Conservation (phyloP, 2,329 filamentous ascomycete genomes). For the Endothia cerciana region DNA sequence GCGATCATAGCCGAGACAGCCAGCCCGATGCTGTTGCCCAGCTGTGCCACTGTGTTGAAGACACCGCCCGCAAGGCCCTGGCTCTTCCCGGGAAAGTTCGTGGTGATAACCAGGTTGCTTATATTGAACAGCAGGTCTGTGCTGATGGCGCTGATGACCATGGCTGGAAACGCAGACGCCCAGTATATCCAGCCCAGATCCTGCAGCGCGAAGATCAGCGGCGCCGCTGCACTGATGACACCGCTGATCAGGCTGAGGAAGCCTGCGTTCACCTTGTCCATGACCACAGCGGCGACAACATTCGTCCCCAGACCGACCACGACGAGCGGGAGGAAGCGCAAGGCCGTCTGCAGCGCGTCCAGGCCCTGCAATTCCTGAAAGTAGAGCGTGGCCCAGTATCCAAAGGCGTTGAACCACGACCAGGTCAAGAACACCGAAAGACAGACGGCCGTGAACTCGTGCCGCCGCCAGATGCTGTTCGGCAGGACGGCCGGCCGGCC, state of each 20-base stretch:
- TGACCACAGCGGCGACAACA: slow-evolving; percentile 44
- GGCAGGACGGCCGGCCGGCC: slow-evolving; percentile 60
- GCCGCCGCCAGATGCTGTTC: slow-evolving; percentile 61
- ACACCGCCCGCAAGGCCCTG: slow-evolving; percentile 64
- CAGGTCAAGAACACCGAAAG: slow-evolving; percentile 51
- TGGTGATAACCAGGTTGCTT: slow-evolving; percentile 55
- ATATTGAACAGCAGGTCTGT: slow-evolving; percentile 58
- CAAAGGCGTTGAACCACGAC: slow-evolving; percentile 50
- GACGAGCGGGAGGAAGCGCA: slow-evolving; percentile 50
- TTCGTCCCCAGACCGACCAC: slow-evolving; percentile 24
- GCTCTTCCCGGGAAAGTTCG: slow-evolving; percentile 55
- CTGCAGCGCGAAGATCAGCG: slow-evolving; percentile 54
- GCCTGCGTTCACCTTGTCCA: slow-evolving; percentile 40
- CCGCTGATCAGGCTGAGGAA: slow-evolving; percentile 29
- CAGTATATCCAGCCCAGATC: slow-evolving; percentile 55
- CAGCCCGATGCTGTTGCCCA: slow-evolving; percentile 58
- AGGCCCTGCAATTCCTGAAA: slow-evolving; percentile 53
- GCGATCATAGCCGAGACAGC: slow-evolving; percentile 55
- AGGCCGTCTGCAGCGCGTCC: slow-evolving; percentile 48
- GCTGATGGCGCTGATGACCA: slow-evolving; percentile 48
- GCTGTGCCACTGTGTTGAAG: slow-evolving; percentile 61
- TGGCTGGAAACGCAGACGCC: slow-evolving; percentile 48
- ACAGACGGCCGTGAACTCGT: slow-evolving; percentile 58
- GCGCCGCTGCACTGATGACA: slow-evolving; percentile 52
- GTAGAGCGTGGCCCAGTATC: slow-evolving; percentile 47